Evolutionary conservation across 2,329 filamentous ascomycete species (phyloP).

Genomic region (Aspergillus puulaauensis): DNA sequence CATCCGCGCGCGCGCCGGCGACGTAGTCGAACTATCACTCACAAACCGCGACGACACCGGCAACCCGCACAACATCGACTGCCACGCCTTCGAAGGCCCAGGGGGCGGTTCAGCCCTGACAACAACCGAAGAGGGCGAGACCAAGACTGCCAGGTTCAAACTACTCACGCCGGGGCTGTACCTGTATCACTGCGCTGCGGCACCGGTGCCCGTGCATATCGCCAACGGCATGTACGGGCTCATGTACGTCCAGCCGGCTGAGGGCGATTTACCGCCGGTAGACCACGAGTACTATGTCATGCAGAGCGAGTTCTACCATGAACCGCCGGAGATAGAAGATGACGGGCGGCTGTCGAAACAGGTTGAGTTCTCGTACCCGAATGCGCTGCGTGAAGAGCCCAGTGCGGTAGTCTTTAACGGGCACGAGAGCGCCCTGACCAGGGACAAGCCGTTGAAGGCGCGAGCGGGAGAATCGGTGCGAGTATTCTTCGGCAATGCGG

Average conservation of each 20-base stretch:
- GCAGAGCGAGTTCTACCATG: background rate
- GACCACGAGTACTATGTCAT: background rate
- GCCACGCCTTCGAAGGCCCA: constrained; percentile 35
- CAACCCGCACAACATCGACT: constrained; percentile 39
- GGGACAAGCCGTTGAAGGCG: background rate
- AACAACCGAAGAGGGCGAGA: constrained; percentile 32
- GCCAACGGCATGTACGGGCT: background rate
- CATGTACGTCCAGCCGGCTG: background rate
- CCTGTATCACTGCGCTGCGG: background rate
- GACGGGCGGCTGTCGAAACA: background rate
- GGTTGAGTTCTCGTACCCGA: background rate
- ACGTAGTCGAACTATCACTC: constrained; percentile 15
- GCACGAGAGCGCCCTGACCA: background rate
- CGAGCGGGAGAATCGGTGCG: background rate
- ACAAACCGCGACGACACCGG: constrained; percentile 35
- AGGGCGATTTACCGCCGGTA: background rate
- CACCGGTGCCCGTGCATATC: background rate
- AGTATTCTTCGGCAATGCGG: background rate
- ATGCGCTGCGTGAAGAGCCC: background rate
- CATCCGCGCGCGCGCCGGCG: constrained; percentile 36
- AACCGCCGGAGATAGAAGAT: background rate
- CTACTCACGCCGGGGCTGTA: background rate
- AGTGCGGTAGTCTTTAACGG: background rate
- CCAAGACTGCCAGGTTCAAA: constrained; percentile 22
- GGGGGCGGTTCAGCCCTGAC: constrained; percentile 35